Evolutionary conservation across 768 basidiomycete species (phyloP).

Genomic region (Mycena rebaudengoi): DNA sequence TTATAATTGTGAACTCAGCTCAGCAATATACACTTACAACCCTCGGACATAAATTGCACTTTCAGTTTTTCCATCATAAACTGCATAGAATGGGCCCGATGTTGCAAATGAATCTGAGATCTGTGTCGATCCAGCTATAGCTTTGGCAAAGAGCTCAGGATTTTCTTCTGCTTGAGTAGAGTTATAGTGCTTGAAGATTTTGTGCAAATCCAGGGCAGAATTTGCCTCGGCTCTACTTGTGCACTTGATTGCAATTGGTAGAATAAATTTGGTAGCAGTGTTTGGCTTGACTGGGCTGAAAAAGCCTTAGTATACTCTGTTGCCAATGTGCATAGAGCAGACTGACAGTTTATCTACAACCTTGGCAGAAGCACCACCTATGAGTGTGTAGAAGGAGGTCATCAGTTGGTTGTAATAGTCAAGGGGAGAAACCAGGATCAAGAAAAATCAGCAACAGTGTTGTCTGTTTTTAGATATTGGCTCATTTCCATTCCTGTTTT

Average conservation of each 20-base stretch:
- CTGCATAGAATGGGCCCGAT: conserved; percentile 1
- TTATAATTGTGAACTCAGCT: neutral
- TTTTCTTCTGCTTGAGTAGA: neutral
- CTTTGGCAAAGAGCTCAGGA: neutral
- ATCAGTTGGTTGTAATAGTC: too few species aligned
- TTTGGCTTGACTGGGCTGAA: neutral
- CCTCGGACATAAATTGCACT: neutral
- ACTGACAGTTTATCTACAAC: neutral
- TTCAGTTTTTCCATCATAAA: neutral
- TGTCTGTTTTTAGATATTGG: too few species aligned
- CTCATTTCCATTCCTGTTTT: too few species aligned
- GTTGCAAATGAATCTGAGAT: neutral
- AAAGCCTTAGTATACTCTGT: neutral
- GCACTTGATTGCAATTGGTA: conserved; percentile 8
- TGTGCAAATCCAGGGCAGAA: neutral
- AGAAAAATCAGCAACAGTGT: too few species aligned
- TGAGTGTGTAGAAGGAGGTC: neutral
- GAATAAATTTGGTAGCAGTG: neutral
- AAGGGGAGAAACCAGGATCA: too few species aligned
- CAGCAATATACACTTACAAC: neutral
- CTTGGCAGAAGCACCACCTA: neutral
- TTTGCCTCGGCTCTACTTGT: neutral
- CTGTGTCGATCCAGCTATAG: neutral
- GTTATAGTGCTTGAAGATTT: neutral
- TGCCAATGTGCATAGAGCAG: neutral